A percentile compares a stretch with the other conserved stretches of the same genome.
These are phyloP conservation scores for Favolaschia claudopus DNA, from an alignment of 768 basidiomycete genomes.

Conservation along the genomic window DNA sequence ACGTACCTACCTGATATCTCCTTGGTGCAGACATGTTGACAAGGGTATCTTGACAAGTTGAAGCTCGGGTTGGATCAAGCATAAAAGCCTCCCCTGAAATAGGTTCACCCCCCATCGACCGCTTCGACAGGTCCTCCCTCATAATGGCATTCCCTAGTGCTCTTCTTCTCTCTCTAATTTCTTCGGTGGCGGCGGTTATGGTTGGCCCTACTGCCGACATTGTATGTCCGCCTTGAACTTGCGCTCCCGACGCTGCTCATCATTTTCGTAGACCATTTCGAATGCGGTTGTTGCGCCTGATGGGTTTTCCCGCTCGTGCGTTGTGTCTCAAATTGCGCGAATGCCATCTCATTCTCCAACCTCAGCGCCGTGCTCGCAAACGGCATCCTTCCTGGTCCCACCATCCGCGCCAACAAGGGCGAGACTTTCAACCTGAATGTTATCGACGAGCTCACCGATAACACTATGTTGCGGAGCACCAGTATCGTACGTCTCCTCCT, in stretches of 20 bases:
- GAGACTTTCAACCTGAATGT: conserved; percentile 44
- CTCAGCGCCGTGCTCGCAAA: conserved; percentile 51
- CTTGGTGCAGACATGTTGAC: background rate
- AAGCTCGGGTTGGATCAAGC: background rate
- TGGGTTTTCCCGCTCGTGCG: conserved; percentile 42
- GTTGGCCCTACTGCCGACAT: conserved; percentile 14
- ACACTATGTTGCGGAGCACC: conserved; percentile 45
- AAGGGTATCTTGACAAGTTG: background rate
- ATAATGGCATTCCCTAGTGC: conserved; percentile 9
- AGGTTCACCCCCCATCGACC: background rate
- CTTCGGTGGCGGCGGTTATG: background rate
- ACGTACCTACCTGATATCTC: conserved; percentile 10
- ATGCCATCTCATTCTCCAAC: background rate
- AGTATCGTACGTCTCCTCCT: conserved; percentile 35
- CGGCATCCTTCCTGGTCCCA: conserved; percentile 53
- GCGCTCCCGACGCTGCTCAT: background rate
- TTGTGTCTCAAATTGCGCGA: background rate
- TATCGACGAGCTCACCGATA: conserved; percentile 43
- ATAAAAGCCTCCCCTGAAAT: background rate
- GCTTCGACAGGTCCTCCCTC: background rate
- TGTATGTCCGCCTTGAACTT: background rate
- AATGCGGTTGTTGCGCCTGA: conserved; percentile 47
- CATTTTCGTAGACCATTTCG: conserved; percentile 17
- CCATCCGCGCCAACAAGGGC: conserved; percentile 45
- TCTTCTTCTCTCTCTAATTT: conserved; percentile 1